phyloP scores from a whole-genome alignment of 768 basidiomycete species.

The Collybia nuda region DNA sequence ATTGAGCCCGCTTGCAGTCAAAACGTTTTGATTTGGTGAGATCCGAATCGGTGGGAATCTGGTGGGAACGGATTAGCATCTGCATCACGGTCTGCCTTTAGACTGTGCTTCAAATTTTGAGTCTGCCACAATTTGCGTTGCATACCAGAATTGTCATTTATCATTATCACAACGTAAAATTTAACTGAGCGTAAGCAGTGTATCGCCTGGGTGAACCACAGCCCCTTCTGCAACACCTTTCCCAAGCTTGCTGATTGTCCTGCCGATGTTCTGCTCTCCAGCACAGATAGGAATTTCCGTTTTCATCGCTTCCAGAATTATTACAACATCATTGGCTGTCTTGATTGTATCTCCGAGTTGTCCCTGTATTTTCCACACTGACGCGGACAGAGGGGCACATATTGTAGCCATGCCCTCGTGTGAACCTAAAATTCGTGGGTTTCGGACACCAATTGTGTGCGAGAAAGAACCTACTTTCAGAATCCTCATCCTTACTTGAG shows the following conservation, averaged over 20 bases:
- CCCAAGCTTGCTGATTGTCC: constrained; percentile 35
- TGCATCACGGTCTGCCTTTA: background rate
- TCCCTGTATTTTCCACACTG: constrained; percentile 52
- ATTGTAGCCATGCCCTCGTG: constrained; percentile 10
- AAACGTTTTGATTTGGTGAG: background rate
- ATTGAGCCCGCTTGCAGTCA: background rate
- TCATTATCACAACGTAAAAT: background rate
- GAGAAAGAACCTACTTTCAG: constrained; percentile 1
- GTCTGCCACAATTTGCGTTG: no score
- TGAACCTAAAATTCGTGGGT: background rate
- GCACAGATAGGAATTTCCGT: constrained; percentile 53
- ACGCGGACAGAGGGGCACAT: constrained; percentile 39
- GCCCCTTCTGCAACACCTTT: constrained; percentile 41
- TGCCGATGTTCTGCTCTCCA: constrained; percentile 44
- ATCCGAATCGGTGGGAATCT: background rate
- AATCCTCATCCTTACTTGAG: background rate
- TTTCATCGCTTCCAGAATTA: constrained; percentile 68
- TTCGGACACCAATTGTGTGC: background rate
- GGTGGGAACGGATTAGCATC: no score
- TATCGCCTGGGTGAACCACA: constrained; percentile 46
- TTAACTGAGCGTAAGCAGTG: constrained; percentile 33
- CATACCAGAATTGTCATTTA: no score
- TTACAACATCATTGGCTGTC: constrained; percentile 39
- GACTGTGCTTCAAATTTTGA: no score
- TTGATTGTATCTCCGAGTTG: constrained; percentile 39